Conservation (phyloP, 257 asterid genomes). For the Catharanthus roseus region DNA sequence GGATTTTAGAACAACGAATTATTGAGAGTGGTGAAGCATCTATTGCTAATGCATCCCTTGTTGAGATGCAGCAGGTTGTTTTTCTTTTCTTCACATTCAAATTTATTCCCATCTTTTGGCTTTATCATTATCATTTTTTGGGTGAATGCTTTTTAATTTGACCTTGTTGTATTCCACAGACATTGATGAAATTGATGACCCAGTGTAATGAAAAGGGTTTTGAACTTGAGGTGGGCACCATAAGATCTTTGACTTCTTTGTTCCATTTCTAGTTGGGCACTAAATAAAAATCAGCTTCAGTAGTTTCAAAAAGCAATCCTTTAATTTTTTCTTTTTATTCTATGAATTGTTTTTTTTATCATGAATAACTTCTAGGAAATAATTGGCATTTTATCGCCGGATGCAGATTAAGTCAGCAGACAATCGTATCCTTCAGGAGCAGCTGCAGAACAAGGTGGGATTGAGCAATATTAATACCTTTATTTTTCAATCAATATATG, state of each 20-base stretch:
- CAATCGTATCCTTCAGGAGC: slow-evolving; percentile 89
- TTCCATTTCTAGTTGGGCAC: neutral
- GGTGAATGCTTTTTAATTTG: neutral
- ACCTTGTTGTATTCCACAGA: slow-evolving; percentile 37
- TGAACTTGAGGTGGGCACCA: slow-evolving; percentile 78
- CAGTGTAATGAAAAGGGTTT: slow-evolving; percentile 83
- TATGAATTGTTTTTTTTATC: neutral
- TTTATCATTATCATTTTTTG: slow-evolving; percentile 12
- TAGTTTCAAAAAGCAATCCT: slow-evolving; percentile 1
- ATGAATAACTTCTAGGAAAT: slow-evolving; percentile 1
- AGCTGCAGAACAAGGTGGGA: slow-evolving; percentile 78
- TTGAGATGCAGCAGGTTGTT: slow-evolving; percentile 92
- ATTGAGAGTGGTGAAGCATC: slow-evolving; percentile 86
- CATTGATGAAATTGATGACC: slow-evolving; percentile 65
- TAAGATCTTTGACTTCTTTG: slow-evolving; percentile 1
- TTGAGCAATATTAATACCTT: neutral
- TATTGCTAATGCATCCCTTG: slow-evolving; percentile 65
- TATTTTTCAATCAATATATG: neutral
- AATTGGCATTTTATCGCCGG: slow-evolving; percentile 25
- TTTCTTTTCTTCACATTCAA: slow-evolving; percentile 3
- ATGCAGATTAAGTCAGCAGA: slow-evolving; percentile 91
- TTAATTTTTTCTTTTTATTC: neutral
- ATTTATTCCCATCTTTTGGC: neutral
- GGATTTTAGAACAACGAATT: slow-evolving; percentile 71
- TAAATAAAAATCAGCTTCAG: slow-evolving; percentile 3